phyloP scores from a whole-genome alignment of 2,329 filamentous ascomycete species.

The Trichophyton benhamiae region DNA sequence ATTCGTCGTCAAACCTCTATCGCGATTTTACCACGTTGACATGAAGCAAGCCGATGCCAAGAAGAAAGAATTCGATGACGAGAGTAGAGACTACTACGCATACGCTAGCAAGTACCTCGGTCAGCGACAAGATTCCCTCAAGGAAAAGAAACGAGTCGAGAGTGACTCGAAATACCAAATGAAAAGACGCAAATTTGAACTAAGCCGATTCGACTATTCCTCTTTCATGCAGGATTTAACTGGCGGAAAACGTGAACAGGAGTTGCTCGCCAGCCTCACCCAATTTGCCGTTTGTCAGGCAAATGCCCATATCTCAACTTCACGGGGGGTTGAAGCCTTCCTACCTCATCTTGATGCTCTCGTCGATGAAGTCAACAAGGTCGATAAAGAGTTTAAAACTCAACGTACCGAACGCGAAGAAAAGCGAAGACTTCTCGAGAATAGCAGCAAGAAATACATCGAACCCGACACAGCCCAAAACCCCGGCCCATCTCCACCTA shows the following conservation, averaged over 20 bases:
- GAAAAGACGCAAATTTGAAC: slow-evolving; percentile 86
- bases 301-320: slow-evolving; percentile 64
- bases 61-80: slow-evolving; percentile 95
- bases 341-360: slow-evolving; percentile 83
- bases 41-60: slow-evolving; percentile 97
- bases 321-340: slow-evolving; percentile 76
- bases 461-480: slow-evolving; percentile 52
- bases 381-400: slow-evolving; percentile 93
- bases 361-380: slow-evolving; percentile 75
- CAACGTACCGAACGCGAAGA: slow-evolving; percentile 91
- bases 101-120: slow-evolving; percentile 94
- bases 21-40: slow-evolving; percentile 82
- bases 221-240: slow-evolving; percentile 99
- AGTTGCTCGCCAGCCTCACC: slow-evolving; percentile 86
- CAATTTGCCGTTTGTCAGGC: slow-evolving; percentile 88
- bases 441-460: slow-evolving; percentile 61
- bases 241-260: slow-evolving; percentile 94
- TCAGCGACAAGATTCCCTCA: slow-evolving; percentile 86
- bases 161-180: slow-evolving; percentile 93
- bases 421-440: slow-evolving; percentile 79
- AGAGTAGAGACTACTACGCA: slow-evolving; percentile 95
- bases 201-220: slow-evolving; percentile 97
- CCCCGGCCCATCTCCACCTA: slow-evolving; percentile 23
- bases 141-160: slow-evolving; percentile 90
- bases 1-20: slow-evolving; percentile 87